These are phyloP conservation scores for Debaryomyces sp. DNA, from an alignment of 1,139 yeast species.

Conservation along the genomic window DNA sequence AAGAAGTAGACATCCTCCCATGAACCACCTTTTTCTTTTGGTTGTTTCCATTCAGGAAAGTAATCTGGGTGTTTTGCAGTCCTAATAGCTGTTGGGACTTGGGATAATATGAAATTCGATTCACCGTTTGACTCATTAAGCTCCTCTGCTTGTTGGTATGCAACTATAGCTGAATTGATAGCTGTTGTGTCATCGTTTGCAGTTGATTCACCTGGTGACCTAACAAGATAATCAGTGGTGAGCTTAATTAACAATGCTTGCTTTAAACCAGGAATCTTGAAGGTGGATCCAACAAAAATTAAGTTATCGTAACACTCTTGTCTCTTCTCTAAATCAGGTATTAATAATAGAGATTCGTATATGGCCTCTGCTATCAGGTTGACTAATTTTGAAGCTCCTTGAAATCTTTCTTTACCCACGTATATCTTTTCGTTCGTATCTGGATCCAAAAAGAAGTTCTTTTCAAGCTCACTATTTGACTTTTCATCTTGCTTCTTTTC, in stretches of 20 bases:
- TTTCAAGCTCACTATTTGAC: constrained; percentile 63
- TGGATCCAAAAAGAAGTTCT: constrained; percentile 65
- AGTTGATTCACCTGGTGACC: constrained; percentile 30
- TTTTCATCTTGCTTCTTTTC: constrained; percentile 35
- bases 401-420: constrained; percentile 87
- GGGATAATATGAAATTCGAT: constrained; percentile 38
- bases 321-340: constrained; percentile 71
- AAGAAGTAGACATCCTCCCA: constrained; percentile 75
- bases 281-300: constrained; percentile 76
- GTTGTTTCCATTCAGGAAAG: constrained; percentile 93
- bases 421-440: constrained; percentile 52
- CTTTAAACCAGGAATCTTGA: constrained; percentile 72
- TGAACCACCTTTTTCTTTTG: constrained; percentile 56
- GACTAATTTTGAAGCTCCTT: constrained; percentile 67
- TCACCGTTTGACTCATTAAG: constrained; percentile 28
- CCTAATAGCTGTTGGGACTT: constrained; percentile 77
- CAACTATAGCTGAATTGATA: constrained; percentile 45
- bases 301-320: constrained; percentile 89
- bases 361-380: constrained; percentile 56
- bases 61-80: constrained; percentile 82
- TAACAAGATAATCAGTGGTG: constrained; percentile 57
- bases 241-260: constrained; percentile 68
- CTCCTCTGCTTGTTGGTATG: constrained; percentile 47
- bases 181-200: constrained; percentile 31
- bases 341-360: constrained; percentile 51